Base-by-base conservation (phyloP, 2,329 filamentous ascomycete species). In the Thyridium curvatum region DNA sequence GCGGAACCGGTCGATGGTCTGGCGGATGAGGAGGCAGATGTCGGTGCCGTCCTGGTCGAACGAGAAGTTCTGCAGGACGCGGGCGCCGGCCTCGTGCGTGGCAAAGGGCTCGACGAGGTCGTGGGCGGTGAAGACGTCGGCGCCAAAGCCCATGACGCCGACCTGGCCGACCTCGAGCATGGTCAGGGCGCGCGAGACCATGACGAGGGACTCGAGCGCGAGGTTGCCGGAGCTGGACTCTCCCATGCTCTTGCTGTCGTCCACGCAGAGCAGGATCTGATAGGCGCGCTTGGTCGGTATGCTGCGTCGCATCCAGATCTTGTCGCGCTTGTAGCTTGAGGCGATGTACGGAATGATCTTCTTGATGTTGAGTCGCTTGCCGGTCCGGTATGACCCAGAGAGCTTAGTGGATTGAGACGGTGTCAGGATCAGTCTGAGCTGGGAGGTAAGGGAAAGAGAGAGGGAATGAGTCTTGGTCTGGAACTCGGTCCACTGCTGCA, bases 321-420 rank as follows among this genome's bases (percentile, higher is more conserved):
- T 98, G 76, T 99, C 93, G 44, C 93, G 86, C 72, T 96, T 97
- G 74, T 96, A 98, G 57, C 86, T 84, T 1, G 90, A 97, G 2
- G 94, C 93, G 51, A 99, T 97, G 66, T 98, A 99, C 0, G 94
- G 93, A 53, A 99, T 98, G 64, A 99, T 98, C 51, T 91, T 88
- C 65, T 97, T 97, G 70, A 99, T 95, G 64, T 97, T 98, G 52
- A 99, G 86, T 1, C 93, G 84, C 62, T 99, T 98, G 46, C 93
- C 93, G 0, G 93, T 98, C 50, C 93, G 86, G 75, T 94, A 97
- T 50, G 94, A 89, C 32, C 93, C 93, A 2, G 91, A 90, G 45
- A 98, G 85, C 56, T 97, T 98, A 30, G 93, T 97, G 2, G 91
- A 90, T 38, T 94, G 82, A 0, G 91, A 97, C 1, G 94, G 93